Percentiles rank a stretch among this genome's conserved stretches.
phyloP scores from a whole-genome alignment of 352 stramenopile species.

The Phytopythium cucurbitacearum region DNA sequence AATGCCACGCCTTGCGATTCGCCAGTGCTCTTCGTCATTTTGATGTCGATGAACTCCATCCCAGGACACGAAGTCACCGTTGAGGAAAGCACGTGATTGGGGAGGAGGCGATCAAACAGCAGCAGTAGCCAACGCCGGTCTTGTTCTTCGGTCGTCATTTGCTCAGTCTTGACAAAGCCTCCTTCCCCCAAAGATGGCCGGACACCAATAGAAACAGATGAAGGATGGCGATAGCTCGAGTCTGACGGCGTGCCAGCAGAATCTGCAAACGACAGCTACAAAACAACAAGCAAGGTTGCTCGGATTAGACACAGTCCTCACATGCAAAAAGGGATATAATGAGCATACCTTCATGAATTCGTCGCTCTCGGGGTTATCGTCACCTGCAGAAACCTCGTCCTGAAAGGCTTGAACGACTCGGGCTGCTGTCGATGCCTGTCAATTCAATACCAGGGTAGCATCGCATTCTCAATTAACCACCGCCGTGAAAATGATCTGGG shows the following conservation, averaged over 20 bases:
- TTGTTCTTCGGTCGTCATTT: conserved; percentile 10
- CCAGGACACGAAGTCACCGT: conserved; percentile 48
- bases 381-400: conserved; percentile 29
- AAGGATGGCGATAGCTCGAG: no score
- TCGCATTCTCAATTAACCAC: conserved; percentile 3
- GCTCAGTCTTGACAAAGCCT: no score
- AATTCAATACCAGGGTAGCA: conserved; percentile 2
- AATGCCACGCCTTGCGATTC: conserved; percentile 70
- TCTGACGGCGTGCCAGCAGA: no score
- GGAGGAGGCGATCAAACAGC: conserved; percentile 57
- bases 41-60: conserved; percentile 85
- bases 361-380: conserved; percentile 19
- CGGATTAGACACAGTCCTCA: not conserved
- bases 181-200: no score
- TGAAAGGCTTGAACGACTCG: conserved; percentile 56
- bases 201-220: no score
- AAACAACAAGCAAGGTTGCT: not conserved
- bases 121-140: conserved; percentile 64
- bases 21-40: conserved; percentile 54
- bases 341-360: conserved; percentile 55
- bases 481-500: not conserved
- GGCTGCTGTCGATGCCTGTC: conserved; percentile 38
- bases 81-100: conserved; percentile 60
- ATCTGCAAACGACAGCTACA: conserved; percentile 39
- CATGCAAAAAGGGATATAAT: not conserved